phyloP scores from a whole-genome alignment of 78 protist species.

The Protostelium mycophagum region DNA sequence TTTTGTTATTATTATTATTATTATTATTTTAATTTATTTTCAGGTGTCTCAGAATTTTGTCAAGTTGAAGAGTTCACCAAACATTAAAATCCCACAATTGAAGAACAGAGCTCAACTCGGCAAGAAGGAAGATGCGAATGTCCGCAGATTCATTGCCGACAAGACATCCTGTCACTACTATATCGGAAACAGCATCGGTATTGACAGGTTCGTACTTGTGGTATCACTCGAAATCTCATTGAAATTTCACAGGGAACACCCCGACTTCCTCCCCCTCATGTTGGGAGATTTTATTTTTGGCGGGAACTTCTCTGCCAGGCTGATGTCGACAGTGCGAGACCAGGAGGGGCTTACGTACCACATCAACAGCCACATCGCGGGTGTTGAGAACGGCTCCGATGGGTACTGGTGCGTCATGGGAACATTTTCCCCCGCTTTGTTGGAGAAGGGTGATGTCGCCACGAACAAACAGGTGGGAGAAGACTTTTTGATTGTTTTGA shows the following conservation, averaged over 20 bases:
- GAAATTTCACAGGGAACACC: background rate
- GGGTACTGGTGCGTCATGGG: background rate
- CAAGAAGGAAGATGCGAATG: background rate
- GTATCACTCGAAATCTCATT: background rate
- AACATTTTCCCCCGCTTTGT: background rate
- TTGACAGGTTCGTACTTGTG: background rate
- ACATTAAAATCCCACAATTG: background rate
- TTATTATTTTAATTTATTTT: no score
- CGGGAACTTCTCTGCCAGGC: slow-evolving; percentile 6
- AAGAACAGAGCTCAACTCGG: background rate
- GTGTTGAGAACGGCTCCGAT: background rate
- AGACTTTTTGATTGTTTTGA: background rate
- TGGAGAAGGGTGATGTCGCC: background rate
- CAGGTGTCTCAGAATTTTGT: background rate
- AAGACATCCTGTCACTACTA: background rate
- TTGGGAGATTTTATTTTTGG: background rate
- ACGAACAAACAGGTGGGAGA: background rate
- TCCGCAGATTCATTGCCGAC: background rate
- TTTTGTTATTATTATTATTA: no score
- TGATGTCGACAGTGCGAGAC: slow-evolving; percentile 1
- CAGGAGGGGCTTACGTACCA: slow-evolving; percentile 4
- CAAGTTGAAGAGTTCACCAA: background rate
- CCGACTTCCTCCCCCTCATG: slow-evolving; percentile 8
- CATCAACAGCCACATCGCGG: background rate
- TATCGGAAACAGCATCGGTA: background rate